Conservation (phyloP, 306 rosid species). For the Cyclanthera cordifolia region DNA sequence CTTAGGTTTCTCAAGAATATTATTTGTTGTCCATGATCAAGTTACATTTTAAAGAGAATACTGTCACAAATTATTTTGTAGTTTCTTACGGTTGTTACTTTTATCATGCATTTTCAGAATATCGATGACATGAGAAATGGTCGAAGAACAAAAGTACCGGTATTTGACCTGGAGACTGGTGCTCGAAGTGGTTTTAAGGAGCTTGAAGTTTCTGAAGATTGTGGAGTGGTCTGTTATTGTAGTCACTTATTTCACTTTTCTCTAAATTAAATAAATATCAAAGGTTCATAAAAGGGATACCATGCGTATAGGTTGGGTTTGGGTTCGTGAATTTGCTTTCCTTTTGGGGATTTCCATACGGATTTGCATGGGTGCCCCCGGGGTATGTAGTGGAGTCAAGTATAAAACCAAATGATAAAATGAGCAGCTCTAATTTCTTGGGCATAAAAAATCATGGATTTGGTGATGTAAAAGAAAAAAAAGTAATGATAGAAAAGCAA, state of each 20-base stretch:
- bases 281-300: not conserved
- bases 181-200: constrained; percentile 88
- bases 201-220: constrained; percentile 94
- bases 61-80: not conserved
- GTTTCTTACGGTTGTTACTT: constrained; percentile 14
- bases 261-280: not conserved
- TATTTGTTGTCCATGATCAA: not conserved
- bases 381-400: no score
- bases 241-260: constrained; percentile 2
- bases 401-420: no score
- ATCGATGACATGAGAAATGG: constrained; percentile 75
- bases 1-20: not conserved
- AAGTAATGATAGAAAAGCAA: not conserved
- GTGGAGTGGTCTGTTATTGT: constrained; percentile 84
- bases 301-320: not conserved
- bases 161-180: constrained; percentile 91
- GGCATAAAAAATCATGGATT: no score
- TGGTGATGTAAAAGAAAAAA: not conserved
- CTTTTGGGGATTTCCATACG: not conserved
- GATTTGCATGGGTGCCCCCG: no score
- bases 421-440: no score
- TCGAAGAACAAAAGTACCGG: constrained; percentile 76
- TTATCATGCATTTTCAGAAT: constrained; percentile 49
- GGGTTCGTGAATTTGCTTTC: no score
- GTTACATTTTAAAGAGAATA: not conserved